These are phyloP conservation scores for Leccinum ochraceum DNA, from an alignment of 768 basidiomycete genomes.

Conservation along the genomic window DNA sequence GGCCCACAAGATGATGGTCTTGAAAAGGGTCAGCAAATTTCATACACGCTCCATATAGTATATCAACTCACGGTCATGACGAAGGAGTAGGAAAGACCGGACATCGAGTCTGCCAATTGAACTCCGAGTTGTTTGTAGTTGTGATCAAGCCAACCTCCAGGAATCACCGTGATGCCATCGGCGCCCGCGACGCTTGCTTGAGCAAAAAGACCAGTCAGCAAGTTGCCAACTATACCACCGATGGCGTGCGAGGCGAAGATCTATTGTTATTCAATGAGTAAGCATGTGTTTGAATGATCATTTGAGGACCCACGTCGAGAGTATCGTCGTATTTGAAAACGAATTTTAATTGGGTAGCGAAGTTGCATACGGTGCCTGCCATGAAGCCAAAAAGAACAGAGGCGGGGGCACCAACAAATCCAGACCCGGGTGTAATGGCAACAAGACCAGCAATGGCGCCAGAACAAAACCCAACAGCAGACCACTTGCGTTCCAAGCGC, in stretches of 20 bases:
- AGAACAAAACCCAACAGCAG: constrained; percentile 92
- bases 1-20: constrained; percentile 82
- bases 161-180: constrained; percentile 66
- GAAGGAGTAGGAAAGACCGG: constrained; percentile 71
- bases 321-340: constrained; percentile 74
- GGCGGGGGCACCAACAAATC: constrained; percentile 81
- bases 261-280: constrained; percentile 35
- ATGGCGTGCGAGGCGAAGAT: constrained; percentile 87
- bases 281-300: neutral
- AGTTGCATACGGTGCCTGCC: constrained; percentile 86
- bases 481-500: constrained; percentile 92
- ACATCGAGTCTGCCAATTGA: constrained; percentile 74
- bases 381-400: constrained; percentile 84
- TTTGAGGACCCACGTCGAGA: constrained; percentile 58
- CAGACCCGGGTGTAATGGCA: constrained; percentile 85
- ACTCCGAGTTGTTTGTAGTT: constrained; percentile 82
- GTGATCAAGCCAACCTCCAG: constrained; percentile 88
- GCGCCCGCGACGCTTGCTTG: constrained; percentile 76
- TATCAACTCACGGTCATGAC: constrained; percentile 62
- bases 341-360: constrained; percentile 95
- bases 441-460: constrained; percentile 91
- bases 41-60: neutral
- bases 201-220: constrained; percentile 88
- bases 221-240: constrained; percentile 78
- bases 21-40: neutral